A percentile compares a stretch with the other conserved stretches of the same genome.
phyloP scores from a whole-genome alignment of 345 rosid species.

The Syzygium oleosum region DNA sequence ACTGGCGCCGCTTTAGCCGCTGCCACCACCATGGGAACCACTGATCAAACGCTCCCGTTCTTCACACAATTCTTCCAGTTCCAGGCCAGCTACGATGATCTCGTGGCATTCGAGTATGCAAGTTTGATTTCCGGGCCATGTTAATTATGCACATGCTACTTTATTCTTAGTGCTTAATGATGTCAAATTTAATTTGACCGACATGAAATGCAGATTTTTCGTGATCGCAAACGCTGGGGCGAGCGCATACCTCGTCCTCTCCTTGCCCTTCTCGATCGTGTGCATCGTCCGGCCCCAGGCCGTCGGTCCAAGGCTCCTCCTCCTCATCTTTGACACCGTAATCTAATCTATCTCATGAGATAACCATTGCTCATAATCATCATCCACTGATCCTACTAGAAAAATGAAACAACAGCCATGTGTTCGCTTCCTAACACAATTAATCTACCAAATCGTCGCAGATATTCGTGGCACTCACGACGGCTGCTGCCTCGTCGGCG shows the following conservation, averaged over 20 bases:
- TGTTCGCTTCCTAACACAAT: not conserved
- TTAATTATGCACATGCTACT: not conserved
- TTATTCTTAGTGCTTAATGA: too few relatives aligned
- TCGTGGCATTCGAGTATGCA: slow-evolving; percentile 28
- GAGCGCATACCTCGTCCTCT: slow-evolving; percentile 42
- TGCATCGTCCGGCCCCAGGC: slow-evolving; percentile 39
- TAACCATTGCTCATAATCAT: not conserved
- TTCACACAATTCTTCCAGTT: slow-evolving; percentile 65
- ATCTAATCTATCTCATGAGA: not conserved
- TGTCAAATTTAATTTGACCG: not conserved
- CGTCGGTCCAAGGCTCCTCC: slow-evolving; percentile 27
- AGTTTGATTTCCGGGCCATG: not conserved
- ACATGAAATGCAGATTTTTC: slow-evolving; percentile 26
- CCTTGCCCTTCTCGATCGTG: slow-evolving; percentile 45
- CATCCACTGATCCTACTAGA: not conserved
- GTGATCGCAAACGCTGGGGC: slow-evolving; percentile 23
- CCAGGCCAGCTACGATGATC: slow-evolving; percentile 38
- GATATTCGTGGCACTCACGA: slow-evolving; percentile 21
- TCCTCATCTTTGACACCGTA: slow-evolving; percentile 34
- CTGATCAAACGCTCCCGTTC: slow-evolving; percentile 43
- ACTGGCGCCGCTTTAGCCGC: slow-evolving; percentile 32
- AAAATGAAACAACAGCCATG: not conserved
- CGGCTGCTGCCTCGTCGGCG: slow-evolving; percentile 25
- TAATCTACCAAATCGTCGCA: not conserved
- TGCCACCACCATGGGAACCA: slow-evolving; percentile 25